Evolutionary conservation across 768 basidiomycete species (phyloP), one percentile per base, ranked within the genome.

Genomic region (Aureoboletus auriporus): DNA sequence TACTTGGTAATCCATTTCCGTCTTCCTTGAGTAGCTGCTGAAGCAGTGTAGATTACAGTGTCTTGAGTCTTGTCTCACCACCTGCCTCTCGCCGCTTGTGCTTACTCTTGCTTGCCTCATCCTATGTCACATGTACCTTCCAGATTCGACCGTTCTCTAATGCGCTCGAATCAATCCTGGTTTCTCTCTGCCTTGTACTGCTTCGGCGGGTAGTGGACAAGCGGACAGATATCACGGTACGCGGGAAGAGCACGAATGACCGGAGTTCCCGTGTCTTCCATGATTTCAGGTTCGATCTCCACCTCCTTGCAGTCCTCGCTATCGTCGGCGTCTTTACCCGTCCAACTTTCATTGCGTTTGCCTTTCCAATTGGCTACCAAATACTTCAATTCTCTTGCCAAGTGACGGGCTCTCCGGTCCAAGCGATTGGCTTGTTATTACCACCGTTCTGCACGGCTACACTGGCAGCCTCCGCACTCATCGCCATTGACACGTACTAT

Each of bases 111-210:
- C 51, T 73, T 13, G 66, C 62, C 0, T 71, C 71, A 9, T 72
- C 71, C 20, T 60, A 72, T 37, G 65, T 71, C 39, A 58, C 62
- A 29, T 58, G 61, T 35, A 70, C 70, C 4, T 70, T 70, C 40
- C 72, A 73, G 42, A 48, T 71, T 38, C 61, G 72, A 34, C 70
- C 71, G 1, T 73, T 73, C 50, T 71, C 71, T 16, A 73, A 71
- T 40, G 64, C 70, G 4, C 48, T 70, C 3, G 72, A 73, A 51
- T 58, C 68, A 2, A 44, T 65, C 3, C 38, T 68, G 14, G 41
- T 73, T 4, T 57, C 65, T 11, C 49, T 67, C 11, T 68, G 60
- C 30, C 58, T 72, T 5, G 55, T 59, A 9, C 49, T 60, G 14
- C 49, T 68, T 37, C 54, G 47, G 20, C 57, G 52, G 17, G 39